Base-by-base conservation (phyloP, 768 basidiomycete species). In the Boletus edulis region DNA sequence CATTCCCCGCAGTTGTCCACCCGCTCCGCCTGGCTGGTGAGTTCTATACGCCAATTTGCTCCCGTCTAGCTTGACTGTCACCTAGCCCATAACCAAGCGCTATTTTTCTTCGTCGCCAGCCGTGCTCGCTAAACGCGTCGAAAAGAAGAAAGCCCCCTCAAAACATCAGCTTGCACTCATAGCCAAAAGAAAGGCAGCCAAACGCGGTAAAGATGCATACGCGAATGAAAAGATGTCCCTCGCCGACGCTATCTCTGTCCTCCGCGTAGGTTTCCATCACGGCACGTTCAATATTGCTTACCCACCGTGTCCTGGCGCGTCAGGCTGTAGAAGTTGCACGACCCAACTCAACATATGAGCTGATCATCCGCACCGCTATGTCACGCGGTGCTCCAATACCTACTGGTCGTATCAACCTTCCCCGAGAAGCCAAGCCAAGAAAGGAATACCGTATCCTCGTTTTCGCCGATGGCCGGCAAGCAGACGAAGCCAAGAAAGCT, bases 351-450 rank as follows among this genome's bases (percentile, higher is more conserved):
- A 86, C 87, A 4, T 91, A 90, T 66, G 91, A 93, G 61, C 74
- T 98, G 20, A 83, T 83, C 46, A 76, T 98, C 56, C 87, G 89
- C 62, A 93, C 93, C 1, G 83, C 84, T 56, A 80, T 89, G 72
- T 81, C 84, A 53, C 86, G 86, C 67, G 90, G 91, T 62, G 77
- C 87, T 42, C 81, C 90, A 27, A 85, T 96, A 17, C 90, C 96
- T 10, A 91, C 92, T 67, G 97, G 97, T 4, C 89, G 94, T 58
- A 85, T 94, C 48, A 86, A 81, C 61, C 80, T 98, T 46, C 93
- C 94, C 0, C 77, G 85, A 46, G 91, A 95, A 63, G 82, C 88
- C 38, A 91, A 91, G 64, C 70, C 82, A 27, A 84, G 82, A 62
- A 66, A 77, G 34, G 81, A 86, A 62, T 89, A 91, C 56, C 85